phyloP scores from a whole-genome alignment of 2,329 filamentous ascomycete species.

The Colletotrichum sidae region DNA sequence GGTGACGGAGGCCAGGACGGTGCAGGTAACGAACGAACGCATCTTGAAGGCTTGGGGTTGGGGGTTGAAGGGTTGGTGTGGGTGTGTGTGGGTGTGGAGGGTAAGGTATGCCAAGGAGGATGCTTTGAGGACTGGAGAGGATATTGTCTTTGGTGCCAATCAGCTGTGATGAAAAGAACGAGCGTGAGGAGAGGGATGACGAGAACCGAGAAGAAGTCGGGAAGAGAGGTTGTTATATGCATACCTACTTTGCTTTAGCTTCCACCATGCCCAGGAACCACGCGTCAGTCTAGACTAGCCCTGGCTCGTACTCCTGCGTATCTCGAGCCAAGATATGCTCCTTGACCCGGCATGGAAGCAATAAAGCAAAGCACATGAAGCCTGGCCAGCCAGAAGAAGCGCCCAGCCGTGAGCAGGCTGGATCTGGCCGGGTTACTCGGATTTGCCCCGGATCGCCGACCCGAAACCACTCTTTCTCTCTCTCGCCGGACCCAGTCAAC shows the following conservation, averaged over 20 bases:
- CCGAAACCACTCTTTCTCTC: conserved; percentile 2
- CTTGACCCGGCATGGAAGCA: background rate
- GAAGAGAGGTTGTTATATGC: conserved; percentile 24
- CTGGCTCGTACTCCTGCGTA: background rate
- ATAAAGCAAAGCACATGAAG: background rate
- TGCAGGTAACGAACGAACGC: conserved; percentile 35
- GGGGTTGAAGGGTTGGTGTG: background rate
- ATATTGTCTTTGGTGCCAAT: conserved; percentile 30
- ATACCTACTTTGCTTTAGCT: background rate
- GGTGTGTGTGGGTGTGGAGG: background rate
- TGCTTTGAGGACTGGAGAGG: conserved; percentile 21
- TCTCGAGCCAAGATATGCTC: background rate
- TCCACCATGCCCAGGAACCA: conserved; percentile 6
- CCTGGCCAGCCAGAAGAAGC: background rate
- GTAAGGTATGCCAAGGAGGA: background rate
- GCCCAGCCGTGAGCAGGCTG: conserved; percentile 1
- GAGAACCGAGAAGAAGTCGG: background rate
- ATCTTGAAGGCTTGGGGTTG: conserved; percentile 19
- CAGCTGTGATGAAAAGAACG: conserved; percentile 14
- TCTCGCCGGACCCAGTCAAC: background rate
- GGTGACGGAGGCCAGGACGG: conserved; percentile 32
- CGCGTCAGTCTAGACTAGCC: conserved; percentile 10
- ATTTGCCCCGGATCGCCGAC: conserved; percentile 34
- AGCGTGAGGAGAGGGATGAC: conserved; percentile 22
- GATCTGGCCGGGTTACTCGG: conserved; percentile 25